Evolutionary conservation across 225 moss, liverwort and hornwort species (phyloP).

Genomic region (Sphagnum tenellum): DNA sequence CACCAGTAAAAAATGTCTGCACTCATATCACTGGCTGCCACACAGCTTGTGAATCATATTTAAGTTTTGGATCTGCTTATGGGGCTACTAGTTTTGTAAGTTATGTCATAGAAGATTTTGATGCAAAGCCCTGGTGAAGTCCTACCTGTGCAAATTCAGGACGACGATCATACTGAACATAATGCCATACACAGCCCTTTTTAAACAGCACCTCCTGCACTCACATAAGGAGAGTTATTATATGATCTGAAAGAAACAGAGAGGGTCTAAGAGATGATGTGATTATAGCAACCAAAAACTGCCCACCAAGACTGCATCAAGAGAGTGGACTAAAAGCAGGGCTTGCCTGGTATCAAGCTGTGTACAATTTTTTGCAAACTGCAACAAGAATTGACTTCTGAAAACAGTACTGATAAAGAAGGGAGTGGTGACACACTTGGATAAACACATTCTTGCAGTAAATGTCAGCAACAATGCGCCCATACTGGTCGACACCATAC

Average conservation of each 20-base stretch:
- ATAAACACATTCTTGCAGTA: constrained; percentile 41
- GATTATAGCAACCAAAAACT: background rate
- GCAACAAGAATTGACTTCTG: too few species aligned
- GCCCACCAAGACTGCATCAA: background rate
- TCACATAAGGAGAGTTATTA: background rate
- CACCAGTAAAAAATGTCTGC: too few species aligned
- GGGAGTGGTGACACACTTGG: constrained; percentile 18
- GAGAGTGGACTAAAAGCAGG: background rate
- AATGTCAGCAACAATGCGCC: constrained; percentile 43
- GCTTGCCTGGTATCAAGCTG: background rate
- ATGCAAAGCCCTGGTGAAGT: too few species aligned
- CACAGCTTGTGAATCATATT: too few species aligned
- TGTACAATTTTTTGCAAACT: background rate
- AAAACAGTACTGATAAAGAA: too few species aligned
- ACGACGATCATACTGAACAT: constrained; percentile 33
- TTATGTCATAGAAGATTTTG: too few species aligned
- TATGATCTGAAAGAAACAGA: too few species aligned
- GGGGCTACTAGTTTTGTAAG: too few species aligned
- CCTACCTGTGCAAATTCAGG: constrained; percentile 39
- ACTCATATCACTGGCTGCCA: too few species aligned
- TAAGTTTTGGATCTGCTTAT: too few species aligned
- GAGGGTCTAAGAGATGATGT: too few species aligned
- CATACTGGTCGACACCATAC: constrained; percentile 33
- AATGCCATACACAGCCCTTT: constrained; percentile 54
- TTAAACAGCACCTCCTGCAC: constrained; percentile 37